Evolutionary conservation across 1,139 yeast species (phyloP), one percentile per base, ranked within the genome.

Genomic region (Lodderomyces beijingensis): DNA sequence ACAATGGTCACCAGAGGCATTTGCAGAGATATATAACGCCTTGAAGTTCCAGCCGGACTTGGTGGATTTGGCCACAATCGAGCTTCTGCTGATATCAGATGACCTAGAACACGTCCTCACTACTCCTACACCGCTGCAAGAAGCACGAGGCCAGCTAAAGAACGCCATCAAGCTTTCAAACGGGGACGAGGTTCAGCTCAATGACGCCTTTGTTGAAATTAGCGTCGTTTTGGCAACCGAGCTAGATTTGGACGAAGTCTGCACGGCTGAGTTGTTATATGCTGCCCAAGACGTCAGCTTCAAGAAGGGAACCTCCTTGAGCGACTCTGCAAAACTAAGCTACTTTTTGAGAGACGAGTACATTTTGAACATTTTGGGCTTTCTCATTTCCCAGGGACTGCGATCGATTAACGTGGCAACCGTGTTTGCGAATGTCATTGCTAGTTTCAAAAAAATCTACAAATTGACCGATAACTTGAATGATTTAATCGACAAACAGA

Each of bases 301-400:
- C 28, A 50, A 70, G 26, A 64, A 73, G 19, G 88, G 85, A 4
- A 60, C 78, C 5, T 61, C 71, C 2, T 63, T 79, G 16, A 49
- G 71, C 4, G 94, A 86, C 45, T 70, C 79, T 20, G 95, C 91
- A 1, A 70, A 79, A 43, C 74, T 83, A n/a, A 67, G 77, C 5
- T 87, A 74, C 50, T 85, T 78, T 50, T 59, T 76, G 35, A 70
- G 96, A 45, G 70, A 79, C 33, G 82, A 78, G 48, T 82, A 76
- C 45, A 77, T 88, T 14, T 56, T 89, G 31, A 85, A 83, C 45
- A 76, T 86, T 23, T 65, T 80, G 16, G 77, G 85, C 5, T 84
- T 70, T 49, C 57, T 79, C 25, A 55, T 78, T 17, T 40, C 60
- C 2, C 42, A 49, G 49, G 67, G 51, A 39, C 10, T 16, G 15